phyloP scores from a whole-genome alignment of 2,329 filamentous ascomycete species.

The Paramyrothecium roridum region DNA sequence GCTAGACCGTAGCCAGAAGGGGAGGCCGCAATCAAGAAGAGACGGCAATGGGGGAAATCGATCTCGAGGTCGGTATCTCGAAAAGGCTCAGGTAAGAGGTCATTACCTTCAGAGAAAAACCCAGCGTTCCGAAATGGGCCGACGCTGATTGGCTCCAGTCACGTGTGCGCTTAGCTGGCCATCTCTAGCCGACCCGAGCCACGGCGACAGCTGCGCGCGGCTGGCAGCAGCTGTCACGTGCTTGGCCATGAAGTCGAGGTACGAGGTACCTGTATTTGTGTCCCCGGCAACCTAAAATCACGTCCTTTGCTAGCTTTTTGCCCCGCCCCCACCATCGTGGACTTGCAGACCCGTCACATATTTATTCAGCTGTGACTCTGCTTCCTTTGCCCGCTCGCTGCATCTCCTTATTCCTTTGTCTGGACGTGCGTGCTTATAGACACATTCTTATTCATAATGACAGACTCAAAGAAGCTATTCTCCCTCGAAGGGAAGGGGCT shows the following conservation, averaged over 20 bases:
- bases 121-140: constrained; percentile 40
- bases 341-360: constrained; percentile 3
- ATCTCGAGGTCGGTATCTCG: constrained; percentile 33
- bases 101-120: constrained; percentile 36
- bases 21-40: constrained; percentile 29
- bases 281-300: not conserved
- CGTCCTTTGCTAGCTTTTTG: constrained; percentile 5
- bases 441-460: constrained; percentile 20
- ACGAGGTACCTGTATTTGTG: not conserved
- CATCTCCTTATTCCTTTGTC: constrained; percentile 5
- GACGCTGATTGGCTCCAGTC: constrained; percentile 36
- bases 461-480: constrained; percentile 61
- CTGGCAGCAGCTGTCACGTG: too few species aligned
- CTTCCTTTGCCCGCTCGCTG: constrained; percentile 5
- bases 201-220: too few species aligned
- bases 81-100: constrained; percentile 35
- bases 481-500: constrained; percentile 88
- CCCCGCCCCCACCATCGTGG: constrained; percentile 4
- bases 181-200: not conserved
- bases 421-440: not conserved
- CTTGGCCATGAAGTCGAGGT: not conserved
- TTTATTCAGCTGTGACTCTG: constrained; percentile 6
- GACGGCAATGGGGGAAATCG: constrained; percentile 31
- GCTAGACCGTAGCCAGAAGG: constrained; percentile 34
- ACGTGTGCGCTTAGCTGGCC: constrained; percentile 22